These are phyloP conservation scores for Populus pruinosa DNA, from an alignment of 345 rosid species.

Conservation along the genomic window DNA sequence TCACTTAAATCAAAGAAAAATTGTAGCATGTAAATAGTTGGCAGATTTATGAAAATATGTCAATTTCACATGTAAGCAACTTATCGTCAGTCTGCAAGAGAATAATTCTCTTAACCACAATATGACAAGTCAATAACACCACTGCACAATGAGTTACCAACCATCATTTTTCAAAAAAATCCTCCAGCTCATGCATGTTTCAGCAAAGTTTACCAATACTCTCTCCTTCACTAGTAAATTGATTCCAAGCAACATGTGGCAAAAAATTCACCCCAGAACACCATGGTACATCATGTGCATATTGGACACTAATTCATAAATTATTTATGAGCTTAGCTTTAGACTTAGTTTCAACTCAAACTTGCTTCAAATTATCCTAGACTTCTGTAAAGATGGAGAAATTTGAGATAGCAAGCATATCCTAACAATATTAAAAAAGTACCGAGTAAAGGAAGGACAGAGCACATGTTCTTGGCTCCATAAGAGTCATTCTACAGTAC, in stretches of 20 bases:
- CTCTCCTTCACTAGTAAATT: neutral
- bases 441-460: neutral
- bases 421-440: neutral
- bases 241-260: neutral
- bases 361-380: neutral
- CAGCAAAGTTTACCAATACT: neutral
- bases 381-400: neutral
- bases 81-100: neutral
- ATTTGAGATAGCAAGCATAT: neutral
- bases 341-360: neutral
- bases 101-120: neutral
- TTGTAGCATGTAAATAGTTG: neutral
- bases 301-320: neutral
- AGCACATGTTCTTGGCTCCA: neutral
- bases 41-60: neutral
- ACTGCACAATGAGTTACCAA: neutral
- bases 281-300: neutral
- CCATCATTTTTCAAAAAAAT: neutral
- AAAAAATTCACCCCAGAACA: neutral
- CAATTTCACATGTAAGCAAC: neutral
- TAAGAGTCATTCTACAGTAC: too few species aligned
- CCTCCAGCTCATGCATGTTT: neutral
- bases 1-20: neutral
- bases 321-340: neutral
- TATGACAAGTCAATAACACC: neutral